Conservation (phyloP, 2,329 filamentous ascomycete species). For the Hymenotorrendiella dingleyae region DNA sequence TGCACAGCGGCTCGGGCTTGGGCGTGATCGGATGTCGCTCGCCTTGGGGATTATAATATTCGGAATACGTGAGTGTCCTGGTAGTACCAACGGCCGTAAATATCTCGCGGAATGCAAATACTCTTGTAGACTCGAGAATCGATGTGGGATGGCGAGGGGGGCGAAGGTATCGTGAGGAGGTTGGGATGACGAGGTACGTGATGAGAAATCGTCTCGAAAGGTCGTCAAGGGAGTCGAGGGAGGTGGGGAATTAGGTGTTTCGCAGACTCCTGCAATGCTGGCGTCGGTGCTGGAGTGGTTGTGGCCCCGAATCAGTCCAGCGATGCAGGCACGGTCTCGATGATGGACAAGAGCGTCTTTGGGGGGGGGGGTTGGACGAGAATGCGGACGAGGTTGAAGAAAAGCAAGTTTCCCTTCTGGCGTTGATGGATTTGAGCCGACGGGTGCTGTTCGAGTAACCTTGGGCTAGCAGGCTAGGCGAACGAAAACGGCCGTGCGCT, state of each 20-base stretch:
- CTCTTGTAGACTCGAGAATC: constrained; percentile 12
- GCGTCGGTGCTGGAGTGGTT: constrained; percentile 4
- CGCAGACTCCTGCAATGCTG: no score
- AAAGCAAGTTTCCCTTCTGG: background rate
- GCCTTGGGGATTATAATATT: constrained; percentile 12
- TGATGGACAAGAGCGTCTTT: background rate
- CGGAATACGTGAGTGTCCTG: constrained; percentile 14
- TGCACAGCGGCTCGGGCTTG: constrained; percentile 9
- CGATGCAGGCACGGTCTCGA: background rate
- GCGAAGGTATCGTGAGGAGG: constrained; percentile 1
- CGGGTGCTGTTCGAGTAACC: no score
- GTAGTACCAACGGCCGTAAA: constrained; percentile 16
- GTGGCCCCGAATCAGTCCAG: background rate
- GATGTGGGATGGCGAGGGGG: constrained; percentile 4
- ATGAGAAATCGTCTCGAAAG: constrained; percentile 1
- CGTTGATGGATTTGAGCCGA: constrained; percentile 1
- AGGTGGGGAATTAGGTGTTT: constrained; percentile 16
- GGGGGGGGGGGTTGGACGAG: background rate
- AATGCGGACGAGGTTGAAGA: constrained; percentile 1
- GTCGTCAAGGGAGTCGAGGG: no score
- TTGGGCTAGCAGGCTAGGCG: constrained; percentile 1
- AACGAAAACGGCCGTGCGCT: constrained; percentile 16
- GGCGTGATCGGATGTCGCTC: constrained; percentile 21
- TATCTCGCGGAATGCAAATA: constrained; percentile 12
- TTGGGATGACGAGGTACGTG: constrained; percentile 5